Evolutionary conservation across 108 stramenopile genomes (phyloP), one percentile per base, ranked within the genome.

Genomic region (Fistulifera pelliculosa): DNA sequence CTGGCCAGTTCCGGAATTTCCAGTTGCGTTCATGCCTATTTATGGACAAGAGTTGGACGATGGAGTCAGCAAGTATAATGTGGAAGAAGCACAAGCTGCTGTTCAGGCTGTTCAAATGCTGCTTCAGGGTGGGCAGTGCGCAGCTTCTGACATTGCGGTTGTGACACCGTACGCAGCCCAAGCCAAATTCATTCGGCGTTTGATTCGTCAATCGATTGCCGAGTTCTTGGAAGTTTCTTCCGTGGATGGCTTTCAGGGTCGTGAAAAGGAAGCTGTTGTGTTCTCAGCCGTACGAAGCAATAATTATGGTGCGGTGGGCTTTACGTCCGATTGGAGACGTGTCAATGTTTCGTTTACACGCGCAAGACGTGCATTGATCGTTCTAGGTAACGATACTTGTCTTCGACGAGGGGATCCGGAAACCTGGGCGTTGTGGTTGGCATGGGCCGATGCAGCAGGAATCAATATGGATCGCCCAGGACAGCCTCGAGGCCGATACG

Each of bases 111-210:
- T 96, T 14, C 64, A 71, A n/a, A 57, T 66, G 10, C 80, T 99
- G 47, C 61, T 96, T 21, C 64, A 64, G 17, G 83, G 84, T 27
- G 95, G 95, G 1, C 83, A 86, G 54, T 90, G 89, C 57, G 62
- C 54, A 7, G 74, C 81, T 21, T 80, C 72, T 16, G 95, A 98
- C 48, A 92, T 99, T 75, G 98, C 94, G 22, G 94, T 99, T 38
- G 95, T 98, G 23, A 96, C 99, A 26, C 99, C 99, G 0, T 99
- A 99, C 73, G 94, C 97, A 24, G 99, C 94, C 11, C 99, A 99
- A 76, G 96, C 96, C 38, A 73, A 87, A 26, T 83, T 96, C 38
- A 86, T 93, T 63, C 86, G 91, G 38, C 70, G 87, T 4, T 60
- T 86, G 64, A 57, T 83, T 17, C 79, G 74, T 13, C 66, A 66